phyloP scores from a whole-genome alignment of 352 stramenopile genomes.

The Globisporangium canariense region DNA sequence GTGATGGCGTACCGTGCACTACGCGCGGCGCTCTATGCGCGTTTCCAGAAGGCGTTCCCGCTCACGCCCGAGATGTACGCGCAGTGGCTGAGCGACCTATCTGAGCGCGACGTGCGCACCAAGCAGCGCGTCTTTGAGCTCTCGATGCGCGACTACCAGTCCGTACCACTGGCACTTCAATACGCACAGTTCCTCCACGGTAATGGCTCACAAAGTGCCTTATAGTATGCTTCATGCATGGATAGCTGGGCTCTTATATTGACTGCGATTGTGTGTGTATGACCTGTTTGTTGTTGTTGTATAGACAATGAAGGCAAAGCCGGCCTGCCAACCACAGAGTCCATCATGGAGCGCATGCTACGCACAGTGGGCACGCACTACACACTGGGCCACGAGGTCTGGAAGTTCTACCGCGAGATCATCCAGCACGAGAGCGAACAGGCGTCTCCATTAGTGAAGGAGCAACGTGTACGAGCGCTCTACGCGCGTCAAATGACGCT shows the following conservation, averaged over 20 bases:
- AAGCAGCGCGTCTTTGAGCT: slow-evolving; percentile 40
- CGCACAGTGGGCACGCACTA: slow-evolving; percentile 46
- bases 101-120: slow-evolving; percentile 13
- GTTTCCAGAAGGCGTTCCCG: slow-evolving; percentile 55
- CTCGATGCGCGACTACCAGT: slow-evolving; percentile 50
- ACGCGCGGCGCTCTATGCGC: slow-evolving; percentile 30
- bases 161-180: slow-evolving; percentile 39
- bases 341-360: slow-evolving; percentile 32
- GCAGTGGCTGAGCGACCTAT: slow-evolving; percentile 46
- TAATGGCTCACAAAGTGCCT: background rate
- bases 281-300: background rate
- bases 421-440: slow-evolving; percentile 11
- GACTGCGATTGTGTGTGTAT: background rate
- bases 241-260: background rate
- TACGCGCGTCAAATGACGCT: slow-evolving; percentile 56
- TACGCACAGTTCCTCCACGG: slow-evolving; percentile 38
- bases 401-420: slow-evolving; percentile 50
- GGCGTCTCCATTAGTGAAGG: slow-evolving; percentile 25
- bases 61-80: slow-evolving; percentile 54
- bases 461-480: slow-evolving; percentile 33
- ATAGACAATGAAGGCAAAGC: slow-evolving; percentile 10
- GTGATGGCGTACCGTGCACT: slow-evolving; percentile 21
- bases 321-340: slow-evolving; percentile 5
- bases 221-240: background rate
- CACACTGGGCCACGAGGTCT: slow-evolving; percentile 56